Conservation (phyloP, 108 stramenopile species). For the Discostella stelligeroides region DNA sequence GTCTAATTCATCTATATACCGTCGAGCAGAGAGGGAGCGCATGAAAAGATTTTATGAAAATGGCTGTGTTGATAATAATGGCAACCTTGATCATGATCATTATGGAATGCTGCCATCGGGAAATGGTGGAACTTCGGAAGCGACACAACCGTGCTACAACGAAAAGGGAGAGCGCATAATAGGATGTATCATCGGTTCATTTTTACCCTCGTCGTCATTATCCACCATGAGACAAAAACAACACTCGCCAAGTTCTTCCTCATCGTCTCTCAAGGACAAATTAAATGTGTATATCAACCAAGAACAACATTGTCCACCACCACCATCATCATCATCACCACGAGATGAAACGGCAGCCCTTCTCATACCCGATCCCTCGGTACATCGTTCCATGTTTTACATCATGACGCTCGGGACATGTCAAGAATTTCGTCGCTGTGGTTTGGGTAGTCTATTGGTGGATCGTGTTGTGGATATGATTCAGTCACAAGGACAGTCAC, state of each 20-base stretch:
- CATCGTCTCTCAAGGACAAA: too few species aligned
- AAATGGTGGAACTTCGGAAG: too few species aligned
- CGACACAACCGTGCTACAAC: too few species aligned
- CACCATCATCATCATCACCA: constrained; percentile 8
- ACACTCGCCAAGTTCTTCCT: too few species aligned
- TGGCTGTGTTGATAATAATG: constrained; percentile 1
- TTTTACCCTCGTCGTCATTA: constrained; percentile 14
- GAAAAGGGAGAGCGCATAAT: constrained; percentile 40
- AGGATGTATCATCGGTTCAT: constrained; percentile 50
- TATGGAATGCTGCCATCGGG: too few species aligned
- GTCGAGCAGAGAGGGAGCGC: constrained; percentile 5
- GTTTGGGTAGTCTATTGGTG: constrained; percentile 71
- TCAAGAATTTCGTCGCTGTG: constrained; percentile 58
- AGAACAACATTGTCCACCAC: background rate
- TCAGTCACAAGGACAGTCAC: background rate
- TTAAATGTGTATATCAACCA: background rate
- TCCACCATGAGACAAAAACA: too few species aligned
- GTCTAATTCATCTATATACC: background rate
- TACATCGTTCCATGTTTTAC: constrained; percentile 66
- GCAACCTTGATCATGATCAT: background rate
- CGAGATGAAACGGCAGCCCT: constrained; percentile 42
- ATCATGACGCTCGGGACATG: constrained; percentile 85
- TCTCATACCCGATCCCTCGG: constrained; percentile 48
- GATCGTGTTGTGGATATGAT: constrained; percentile 60
- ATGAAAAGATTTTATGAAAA: constrained; percentile 33